Conservation (phyloP, 1,139 yeast species). For the Kazachstania sp. region DNA sequence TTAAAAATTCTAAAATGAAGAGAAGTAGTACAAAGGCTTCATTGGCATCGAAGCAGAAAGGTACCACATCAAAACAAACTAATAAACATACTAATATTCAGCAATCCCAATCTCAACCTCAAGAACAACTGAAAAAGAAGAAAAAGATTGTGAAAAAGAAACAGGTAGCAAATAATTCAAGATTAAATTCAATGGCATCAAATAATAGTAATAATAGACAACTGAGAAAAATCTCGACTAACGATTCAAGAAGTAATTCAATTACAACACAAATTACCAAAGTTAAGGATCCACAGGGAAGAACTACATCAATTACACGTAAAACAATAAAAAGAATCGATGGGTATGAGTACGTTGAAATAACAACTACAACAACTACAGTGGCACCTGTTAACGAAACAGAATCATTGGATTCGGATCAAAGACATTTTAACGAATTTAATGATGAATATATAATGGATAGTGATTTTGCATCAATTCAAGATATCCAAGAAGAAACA, state of each 20-base stretch:
- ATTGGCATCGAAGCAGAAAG: not conserved
- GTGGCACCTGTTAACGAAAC: constrained; percentile 13
- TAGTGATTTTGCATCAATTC: constrained; percentile 1
- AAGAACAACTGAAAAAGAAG: not conserved
- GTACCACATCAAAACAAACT: not conserved
- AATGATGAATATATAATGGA: constrained; percentile 19
- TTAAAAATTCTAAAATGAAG: not conserved
- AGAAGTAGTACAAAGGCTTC: not conserved
- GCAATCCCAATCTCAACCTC: not conserved
- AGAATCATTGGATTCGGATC: constrained; percentile 6
- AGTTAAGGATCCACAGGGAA: constrained; percentile 26
- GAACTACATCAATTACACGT: constrained; percentile 29
- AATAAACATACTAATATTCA: not conserved
- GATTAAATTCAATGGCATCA: constrained; percentile 8
- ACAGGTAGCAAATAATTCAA: not conserved
- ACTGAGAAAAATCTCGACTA: not conserved
- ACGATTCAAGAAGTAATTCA: constrained; percentile 22
- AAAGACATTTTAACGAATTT: constrained; percentile 28
- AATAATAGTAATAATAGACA: constrained; percentile 4
- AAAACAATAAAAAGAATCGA: constrained; percentile 26
- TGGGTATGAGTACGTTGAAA: constrained; percentile 29
- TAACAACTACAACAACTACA: constrained; percentile 27
- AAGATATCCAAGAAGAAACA: constrained; percentile 7
- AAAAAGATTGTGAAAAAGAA: not conserved
- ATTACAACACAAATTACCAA: constrained; percentile 28